phyloP scores from a whole-genome alignment of 345 rosid genomes.

The Linum usitatissimum region DNA sequence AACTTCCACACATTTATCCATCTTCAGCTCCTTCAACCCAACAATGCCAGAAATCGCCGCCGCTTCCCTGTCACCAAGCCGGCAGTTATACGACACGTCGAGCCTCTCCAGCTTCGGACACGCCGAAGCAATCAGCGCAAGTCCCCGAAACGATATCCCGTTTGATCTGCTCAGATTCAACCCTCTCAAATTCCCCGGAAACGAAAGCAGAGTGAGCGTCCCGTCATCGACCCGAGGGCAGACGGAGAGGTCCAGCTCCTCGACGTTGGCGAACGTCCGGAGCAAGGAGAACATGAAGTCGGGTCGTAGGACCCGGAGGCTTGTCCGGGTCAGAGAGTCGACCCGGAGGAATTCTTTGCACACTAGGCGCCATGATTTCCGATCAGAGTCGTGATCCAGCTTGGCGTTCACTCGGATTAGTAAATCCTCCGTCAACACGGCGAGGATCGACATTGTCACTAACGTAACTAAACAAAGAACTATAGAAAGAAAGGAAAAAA shows the following conservation, averaged over 20 bases:
- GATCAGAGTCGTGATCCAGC: conserved; percentile 33
- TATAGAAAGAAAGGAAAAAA: neutral
- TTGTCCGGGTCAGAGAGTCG: conserved; percentile 42
- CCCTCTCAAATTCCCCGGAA: conserved; percentile 24
- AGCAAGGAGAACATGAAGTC: conserved; percentile 54
- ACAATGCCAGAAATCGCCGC: conserved; percentile 59
- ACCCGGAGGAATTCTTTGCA: conserved; percentile 61
- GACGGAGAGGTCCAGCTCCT: conserved; percentile 63
- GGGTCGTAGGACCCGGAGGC: conserved; percentile 53
- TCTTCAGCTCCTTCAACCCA: conserved; percentile 51
- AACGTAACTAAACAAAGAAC: neutral
- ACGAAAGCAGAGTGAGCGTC: conserved; percentile 32
- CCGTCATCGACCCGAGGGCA: conserved; percentile 68
- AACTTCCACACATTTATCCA: conserved; percentile 75
- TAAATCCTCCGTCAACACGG: conserved; percentile 61
- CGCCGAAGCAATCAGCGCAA: conserved; percentile 45
- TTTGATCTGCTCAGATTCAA: conserved; percentile 54
- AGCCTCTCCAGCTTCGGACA: conserved; percentile 50
- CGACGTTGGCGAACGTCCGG: conserved; percentile 31
- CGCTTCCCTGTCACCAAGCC: conserved; percentile 73
- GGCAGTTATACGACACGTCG: conserved; percentile 65
- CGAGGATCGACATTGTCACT: conserved; percentile 20
- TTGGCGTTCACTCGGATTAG: conserved; percentile 40
- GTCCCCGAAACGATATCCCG: conserved; percentile 48
- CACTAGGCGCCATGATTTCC: conserved; percentile 62